Evolutionary conservation across 345 rosid species (phyloP), one percentile per base, ranked within the genome.

Genomic region (Hirschfeldia incana): DNA sequence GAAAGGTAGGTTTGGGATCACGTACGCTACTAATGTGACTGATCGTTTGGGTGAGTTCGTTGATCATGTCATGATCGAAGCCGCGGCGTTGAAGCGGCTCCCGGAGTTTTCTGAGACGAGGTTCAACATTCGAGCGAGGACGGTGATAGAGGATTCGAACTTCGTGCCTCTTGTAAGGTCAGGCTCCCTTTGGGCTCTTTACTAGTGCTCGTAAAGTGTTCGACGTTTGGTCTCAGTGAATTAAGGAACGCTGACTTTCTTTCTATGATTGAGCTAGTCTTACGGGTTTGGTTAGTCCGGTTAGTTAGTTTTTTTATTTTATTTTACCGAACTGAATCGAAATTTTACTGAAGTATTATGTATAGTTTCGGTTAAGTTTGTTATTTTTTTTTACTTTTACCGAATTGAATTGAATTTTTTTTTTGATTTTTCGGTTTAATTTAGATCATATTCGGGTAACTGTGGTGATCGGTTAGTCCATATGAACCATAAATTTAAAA

Each of bases 141-240:
- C 68, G 63, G 88, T 90, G 61, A 88, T 92, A 58, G 86, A 86
- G 11, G 90, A 86, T 26, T 89, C 90, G 39, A 82, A 85, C 42
- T 88, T 91, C 62, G 97, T 92, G 30, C 89, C 91, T 8, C 88
- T 92, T 76, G 83, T 91, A 84, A 90, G 98, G 98, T 91, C 71
- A 46, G 72, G 13, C 8, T 42, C 10, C 10, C 32, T 29, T 29
- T 29, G 32, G 32, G 4, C 8, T 26, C 12, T 77, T 32, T 6
- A 11, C 4, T 1, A 4, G 46, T 70, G 81, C 74, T 1, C 61
- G 60, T 73, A 63, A 83, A 66, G 51, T 78, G 85, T 64, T 78
- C 59, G 68, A 78, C 62, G 42, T 4, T 79, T 59, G 8, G 69
- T 62, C 70, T 74, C 51, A 36, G 0, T 36, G 78, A 53, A 28